These are phyloP conservation scores for Hibiscus mutabilis DNA, from an alignment of 345 rosid genomes.

Conservation along the genomic window DNA sequence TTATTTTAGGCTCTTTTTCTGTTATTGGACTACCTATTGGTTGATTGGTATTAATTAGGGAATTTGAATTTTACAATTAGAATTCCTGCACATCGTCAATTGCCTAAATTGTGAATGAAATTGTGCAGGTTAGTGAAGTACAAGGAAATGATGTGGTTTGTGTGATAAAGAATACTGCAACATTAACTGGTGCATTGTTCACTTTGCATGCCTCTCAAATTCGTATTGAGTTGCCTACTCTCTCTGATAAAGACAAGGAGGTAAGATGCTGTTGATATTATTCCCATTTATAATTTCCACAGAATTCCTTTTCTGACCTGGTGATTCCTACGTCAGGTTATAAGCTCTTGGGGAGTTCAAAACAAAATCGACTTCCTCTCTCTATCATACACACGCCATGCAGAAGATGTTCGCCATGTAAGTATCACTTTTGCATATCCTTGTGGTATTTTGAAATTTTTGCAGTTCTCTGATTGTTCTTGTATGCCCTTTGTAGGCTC, in stretches of 20 bases:
- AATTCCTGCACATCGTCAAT: not conserved
- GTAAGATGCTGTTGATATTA: conserved; percentile 23
- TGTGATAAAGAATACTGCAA: conserved; percentile 77
- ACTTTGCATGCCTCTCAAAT: conserved; percentile 87
- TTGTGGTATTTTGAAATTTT: not conserved
- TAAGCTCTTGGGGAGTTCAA: conserved; percentile 88
- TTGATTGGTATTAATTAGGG: not conserved
- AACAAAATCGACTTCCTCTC: conserved; percentile 97
- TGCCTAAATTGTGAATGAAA: conserved; percentile 13
- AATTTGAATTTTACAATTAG: not conserved
- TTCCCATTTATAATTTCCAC: not conserved
- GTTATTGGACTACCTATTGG: not conserved
- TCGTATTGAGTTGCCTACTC: conserved; percentile 80
- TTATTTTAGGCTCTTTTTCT: not conserved
- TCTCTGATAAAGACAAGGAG: conserved; percentile 86
- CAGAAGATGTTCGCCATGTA: conserved; percentile 95
- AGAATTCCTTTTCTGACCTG: not conserved
- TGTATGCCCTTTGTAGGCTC: conserved; percentile 48
- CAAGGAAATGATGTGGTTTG: conserved; percentile 81
- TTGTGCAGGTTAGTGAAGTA: conserved; percentile 68
- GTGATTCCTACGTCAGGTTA: conserved; percentile 45
- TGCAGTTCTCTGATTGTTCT: not conserved
- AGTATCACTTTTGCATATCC: not conserved
- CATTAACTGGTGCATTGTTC: conserved; percentile 80
- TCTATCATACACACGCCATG: conserved; percentile 90